These are phyloP conservation scores for Aspergillus fumigatiaffinis DNA, from an alignment of 2,329 filamentous ascomycete genomes.

Conservation along the genomic window DNA sequence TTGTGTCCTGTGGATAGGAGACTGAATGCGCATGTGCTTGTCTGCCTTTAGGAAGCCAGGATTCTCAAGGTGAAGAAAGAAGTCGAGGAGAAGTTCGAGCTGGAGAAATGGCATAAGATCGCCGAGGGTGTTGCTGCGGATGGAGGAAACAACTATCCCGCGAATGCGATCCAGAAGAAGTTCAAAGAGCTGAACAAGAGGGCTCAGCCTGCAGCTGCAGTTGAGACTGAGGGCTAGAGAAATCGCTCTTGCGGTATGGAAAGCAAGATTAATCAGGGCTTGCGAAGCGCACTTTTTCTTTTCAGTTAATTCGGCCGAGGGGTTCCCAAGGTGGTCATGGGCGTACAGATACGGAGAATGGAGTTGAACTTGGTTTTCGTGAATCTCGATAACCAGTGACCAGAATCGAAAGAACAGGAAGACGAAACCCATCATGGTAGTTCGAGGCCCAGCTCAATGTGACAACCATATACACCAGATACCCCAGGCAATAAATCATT, in stretches of 20 bases:
- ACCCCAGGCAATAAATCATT: background rate
- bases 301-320: background rate
- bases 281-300: background rate
- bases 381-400: background rate
- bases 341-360: background rate
- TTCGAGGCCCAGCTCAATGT: background rate
- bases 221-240: background rate
- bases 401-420: background rate
- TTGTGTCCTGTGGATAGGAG: background rate
- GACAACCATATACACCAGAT: background rate
- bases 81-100: slow-evolving; percentile 37
- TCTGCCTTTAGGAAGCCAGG: slow-evolving; percentile 18
- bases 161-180: slow-evolving; percentile 34
- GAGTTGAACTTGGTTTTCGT: background rate
- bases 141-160: slow-evolving; percentile 31
- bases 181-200: slow-evolving; percentile 38
- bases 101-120: slow-evolving; percentile 39
- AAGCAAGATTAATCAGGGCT: background rate
- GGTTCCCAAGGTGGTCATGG: background rate
- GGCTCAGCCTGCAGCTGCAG: background rate
- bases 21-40: background rate
- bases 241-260: background rate
- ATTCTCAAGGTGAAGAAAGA: slow-evolving; percentile 36
- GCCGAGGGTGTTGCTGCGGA: slow-evolving; percentile 26
- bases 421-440: background rate